Conservation (phyloP, 768 basidiomycete genomes). For the Hemileccinum rubropunctum region DNA sequence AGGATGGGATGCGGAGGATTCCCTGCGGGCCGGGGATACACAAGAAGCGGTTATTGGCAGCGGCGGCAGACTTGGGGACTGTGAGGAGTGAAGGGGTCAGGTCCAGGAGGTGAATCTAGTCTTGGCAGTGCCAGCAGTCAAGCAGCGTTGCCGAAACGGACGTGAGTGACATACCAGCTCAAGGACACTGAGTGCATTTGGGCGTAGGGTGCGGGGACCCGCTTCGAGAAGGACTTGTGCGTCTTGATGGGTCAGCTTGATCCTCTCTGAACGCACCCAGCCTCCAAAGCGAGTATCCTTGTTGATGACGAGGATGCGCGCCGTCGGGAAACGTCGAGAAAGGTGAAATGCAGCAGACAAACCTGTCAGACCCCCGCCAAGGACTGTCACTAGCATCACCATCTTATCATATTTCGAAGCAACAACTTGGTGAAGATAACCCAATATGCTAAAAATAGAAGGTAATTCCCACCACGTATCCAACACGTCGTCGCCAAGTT, state of each 20-base stretch:
- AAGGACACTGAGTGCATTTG: constrained; percentile 68
- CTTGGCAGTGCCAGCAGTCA: constrained; percentile 14
- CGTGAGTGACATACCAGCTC: constrained; percentile 59
- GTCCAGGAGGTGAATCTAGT: constrained; percentile 73
- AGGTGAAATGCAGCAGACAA: constrained; percentile 81
- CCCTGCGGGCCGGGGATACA: constrained; percentile 51
- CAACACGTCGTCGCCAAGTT: constrained; percentile 21
- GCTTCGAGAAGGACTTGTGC: constrained; percentile 67
- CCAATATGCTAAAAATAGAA: constrained; percentile 2
- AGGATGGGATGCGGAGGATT: constrained; percentile 50
- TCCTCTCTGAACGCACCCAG: constrained; percentile 72
- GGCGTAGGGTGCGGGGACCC: constrained; percentile 85
- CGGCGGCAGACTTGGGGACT: constrained; percentile 62
- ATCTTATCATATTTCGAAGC: not conserved
- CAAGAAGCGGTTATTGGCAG: constrained; percentile 77
- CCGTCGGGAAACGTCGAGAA: constrained; percentile 56
- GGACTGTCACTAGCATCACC: constrained; percentile 47
- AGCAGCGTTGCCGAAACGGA: constrained; percentile 4
- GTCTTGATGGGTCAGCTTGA: constrained; percentile 37
- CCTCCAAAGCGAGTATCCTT: constrained; percentile 67
- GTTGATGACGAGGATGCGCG: constrained; percentile 69
- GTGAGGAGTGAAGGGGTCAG: constrained; percentile 61
- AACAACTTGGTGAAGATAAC: too few relatives aligned
- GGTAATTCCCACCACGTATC: constrained; percentile 15
- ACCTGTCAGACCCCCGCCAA: constrained; percentile 83